These are phyloP conservation scores for Blastobotrys apis DNA, from an alignment of 1,139 yeast genomes.

Conservation along the genomic window DNA sequence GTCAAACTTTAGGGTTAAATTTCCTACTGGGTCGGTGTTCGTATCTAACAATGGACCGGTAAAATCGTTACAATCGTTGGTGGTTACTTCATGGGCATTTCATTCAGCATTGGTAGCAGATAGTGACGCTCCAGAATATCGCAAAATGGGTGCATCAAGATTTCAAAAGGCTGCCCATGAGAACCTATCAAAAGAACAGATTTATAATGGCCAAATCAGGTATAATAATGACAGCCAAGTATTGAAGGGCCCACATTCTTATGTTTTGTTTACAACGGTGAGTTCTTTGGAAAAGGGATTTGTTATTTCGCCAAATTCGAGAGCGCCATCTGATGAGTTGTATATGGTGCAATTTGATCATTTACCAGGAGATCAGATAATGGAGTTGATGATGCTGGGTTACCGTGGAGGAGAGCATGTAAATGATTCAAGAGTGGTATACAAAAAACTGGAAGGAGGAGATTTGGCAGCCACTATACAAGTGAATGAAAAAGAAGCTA, in stretches of 20 bases:
- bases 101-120: slow-evolving; percentile 84
- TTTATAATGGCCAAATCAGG: slow-evolving; percentile 44
- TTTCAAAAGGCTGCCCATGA: slow-evolving; percentile 64
- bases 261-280: slow-evolving; percentile 61
- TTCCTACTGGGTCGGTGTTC: slow-evolving; percentile 40
- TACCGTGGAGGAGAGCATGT: slow-evolving; percentile 58
- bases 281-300: slow-evolving; percentile 64
- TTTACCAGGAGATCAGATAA: slow-evolving; percentile 41
- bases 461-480: slow-evolving; percentile 17
- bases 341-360: slow-evolving; percentile 49
- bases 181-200: slow-evolving; percentile 48
- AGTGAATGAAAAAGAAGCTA: slow-evolving; percentile 18
- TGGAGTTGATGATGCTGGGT: slow-evolving; percentile 55
- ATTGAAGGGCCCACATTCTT: slow-evolving; percentile 50
- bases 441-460: slow-evolving; percentile 22
- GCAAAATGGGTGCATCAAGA: slow-evolving; percentile 59
- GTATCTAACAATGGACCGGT: slow-evolving; percentile 14
- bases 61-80: slow-evolving; percentile 45
- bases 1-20: slow-evolving; percentile 49
- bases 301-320: slow-evolving; percentile 67
- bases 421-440: slow-evolving; percentile 35
- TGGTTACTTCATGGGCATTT: slow-evolving; percentile 79
- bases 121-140: slow-evolving; percentile 64
- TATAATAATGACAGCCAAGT: slow-evolving; percentile 14
- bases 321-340: slow-evolving; percentile 38